A percentile compares a stretch with the other conserved stretches of the same genome.
Conservation (phyloP, 345 rosid genomes). For the Anastatica hierochuntica region DNA sequence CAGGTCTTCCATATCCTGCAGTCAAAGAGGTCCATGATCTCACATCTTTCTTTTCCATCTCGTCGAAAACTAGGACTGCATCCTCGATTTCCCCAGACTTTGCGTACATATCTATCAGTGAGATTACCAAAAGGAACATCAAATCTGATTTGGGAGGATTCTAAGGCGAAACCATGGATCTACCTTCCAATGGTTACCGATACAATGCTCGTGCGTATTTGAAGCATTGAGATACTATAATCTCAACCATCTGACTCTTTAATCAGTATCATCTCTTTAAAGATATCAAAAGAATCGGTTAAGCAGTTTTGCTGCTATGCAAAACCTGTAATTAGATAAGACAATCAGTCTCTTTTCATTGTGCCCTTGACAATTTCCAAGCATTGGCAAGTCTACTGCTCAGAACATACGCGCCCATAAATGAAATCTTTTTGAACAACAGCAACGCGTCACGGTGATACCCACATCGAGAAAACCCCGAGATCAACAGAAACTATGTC, state of each 20-base stretch:
- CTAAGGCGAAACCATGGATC: conserved; percentile 47
- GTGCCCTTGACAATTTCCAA: conserved; percentile 25
- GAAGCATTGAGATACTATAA: conserved; percentile 51
- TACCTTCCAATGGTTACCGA: conserved; percentile 51
- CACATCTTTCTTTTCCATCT: conserved; percentile 49
- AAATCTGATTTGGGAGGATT: conserved; percentile 31
- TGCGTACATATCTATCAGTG: conserved; percentile 67
- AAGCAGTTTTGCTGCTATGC: conserved; percentile 25
- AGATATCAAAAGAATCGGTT: conserved; percentile 37
- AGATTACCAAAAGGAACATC: conserved; percentile 50
- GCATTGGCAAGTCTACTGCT: conserved; percentile 44
- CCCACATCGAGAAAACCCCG: conserved; percentile 34
- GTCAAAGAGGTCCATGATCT: conserved; percentile 68
- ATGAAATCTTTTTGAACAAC: conserved; percentile 40
- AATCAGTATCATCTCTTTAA: conserved; percentile 39
- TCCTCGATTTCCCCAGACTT: conserved; percentile 61
- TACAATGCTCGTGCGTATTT: conserved; percentile 44
- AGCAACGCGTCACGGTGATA: conserved; percentile 25
- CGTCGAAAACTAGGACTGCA: conserved; percentile 39
- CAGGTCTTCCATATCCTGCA: conserved; percentile 53
- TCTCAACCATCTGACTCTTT: conserved; percentile 42
- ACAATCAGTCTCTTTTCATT: conserved; percentile 36
- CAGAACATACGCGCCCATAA: conserved; percentile 45
- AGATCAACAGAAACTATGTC: conserved; percentile 49
- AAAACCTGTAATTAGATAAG: conserved; percentile 49